Evolutionary conservation across 768 basidiomycete species (phyloP).

Genomic region (Kwoniella heveanensis): DNA sequence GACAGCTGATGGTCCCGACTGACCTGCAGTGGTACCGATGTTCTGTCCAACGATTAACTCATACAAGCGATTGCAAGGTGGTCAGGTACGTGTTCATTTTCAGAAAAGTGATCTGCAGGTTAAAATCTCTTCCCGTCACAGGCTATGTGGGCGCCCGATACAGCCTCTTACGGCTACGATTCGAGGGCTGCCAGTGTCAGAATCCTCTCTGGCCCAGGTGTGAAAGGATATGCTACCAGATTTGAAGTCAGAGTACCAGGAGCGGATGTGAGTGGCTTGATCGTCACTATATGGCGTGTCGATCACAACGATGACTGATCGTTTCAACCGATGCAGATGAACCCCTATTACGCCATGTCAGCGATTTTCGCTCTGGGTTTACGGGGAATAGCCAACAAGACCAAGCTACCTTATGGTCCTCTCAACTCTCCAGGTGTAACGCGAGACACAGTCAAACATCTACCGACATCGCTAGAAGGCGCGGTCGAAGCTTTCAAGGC

Average conservation of each 20-base stretch:
- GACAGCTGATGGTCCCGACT: not conserved
- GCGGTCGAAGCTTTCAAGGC: constrained; percentile 82
- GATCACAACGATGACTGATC: not conserved
- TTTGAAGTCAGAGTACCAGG: constrained; percentile 94
- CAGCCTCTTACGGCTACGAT: constrained; percentile 93
- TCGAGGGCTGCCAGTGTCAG: constrained; percentile 88
- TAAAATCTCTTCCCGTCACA: constrained; percentile 22
- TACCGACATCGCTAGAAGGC: constrained; percentile 75
- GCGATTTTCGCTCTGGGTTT: constrained; percentile 85
- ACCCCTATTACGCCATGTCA: constrained; percentile 83
- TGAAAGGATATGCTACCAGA: constrained; percentile 76
- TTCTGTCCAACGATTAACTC: constrained; percentile 89
- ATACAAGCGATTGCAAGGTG: constrained; percentile 93
- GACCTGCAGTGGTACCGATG: constrained; percentile 70
- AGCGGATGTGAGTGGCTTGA: constrained; percentile 71
- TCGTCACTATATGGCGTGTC: not conserved
- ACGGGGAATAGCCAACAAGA: constrained; percentile 79
- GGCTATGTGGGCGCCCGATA: constrained; percentile 89
- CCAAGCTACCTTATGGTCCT: constrained; percentile 70
- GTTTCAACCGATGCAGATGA: no score
- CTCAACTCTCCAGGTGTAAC: constrained; percentile 58
- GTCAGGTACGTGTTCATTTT: constrained; percentile 62
- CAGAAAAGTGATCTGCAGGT: not conserved
- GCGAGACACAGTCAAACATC: constrained; percentile 66
- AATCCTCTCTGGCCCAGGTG: constrained; percentile 87